Evolutionary conservation across 768 basidiomycete species (phyloP).

Genomic region (Tulasnella sp.): DNA sequence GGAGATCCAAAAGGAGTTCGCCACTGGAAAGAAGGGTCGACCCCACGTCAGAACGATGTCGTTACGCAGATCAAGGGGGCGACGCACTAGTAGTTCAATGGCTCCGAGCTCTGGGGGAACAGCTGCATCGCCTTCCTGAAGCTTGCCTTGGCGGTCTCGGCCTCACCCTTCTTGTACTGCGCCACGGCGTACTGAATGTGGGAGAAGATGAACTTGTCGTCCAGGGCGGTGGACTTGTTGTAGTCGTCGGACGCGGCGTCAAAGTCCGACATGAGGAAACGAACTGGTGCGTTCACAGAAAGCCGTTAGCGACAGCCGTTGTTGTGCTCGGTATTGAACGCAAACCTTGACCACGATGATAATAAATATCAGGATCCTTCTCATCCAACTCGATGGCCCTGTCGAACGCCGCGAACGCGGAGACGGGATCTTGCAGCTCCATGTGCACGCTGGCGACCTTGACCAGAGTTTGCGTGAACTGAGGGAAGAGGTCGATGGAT

Average conservation of each 20-base stretch:
- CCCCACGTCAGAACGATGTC: background rate
- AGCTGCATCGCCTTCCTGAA: constrained; percentile 80
- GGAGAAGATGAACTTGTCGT: constrained; percentile 87
- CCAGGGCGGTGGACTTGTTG: constrained; percentile 80
- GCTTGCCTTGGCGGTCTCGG: constrained; percentile 80
- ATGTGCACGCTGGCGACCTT: constrained; percentile 97
- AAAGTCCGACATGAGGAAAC: constrained; percentile 94
- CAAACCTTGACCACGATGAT: constrained; percentile 94
- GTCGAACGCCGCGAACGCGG: constrained; percentile 89
- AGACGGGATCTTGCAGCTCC: constrained; percentile 81
- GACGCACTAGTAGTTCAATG: constrained; percentile 89
- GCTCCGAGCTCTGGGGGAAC: constrained; percentile 85
- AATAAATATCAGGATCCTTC: constrained; percentile 92
- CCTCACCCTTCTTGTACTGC: constrained; percentile 82
- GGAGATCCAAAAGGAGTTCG: constrained; percentile 89
- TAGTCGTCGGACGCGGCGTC: constrained; percentile 84
- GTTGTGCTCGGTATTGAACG: constrained; percentile 8
- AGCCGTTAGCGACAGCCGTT: background rate
- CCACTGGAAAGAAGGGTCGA: constrained; percentile 55
- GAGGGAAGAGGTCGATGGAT: constrained; percentile 62
- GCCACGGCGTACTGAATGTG: constrained; percentile 98
- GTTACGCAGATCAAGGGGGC: background rate
- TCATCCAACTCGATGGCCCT: constrained; percentile 77
- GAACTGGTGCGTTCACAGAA: constrained; percentile 48
- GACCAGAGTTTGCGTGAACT: constrained; percentile 82